Evolutionary conservation across 73 alveolate species (phyloP).

Genomic region (Stentor roeselii): DNA sequence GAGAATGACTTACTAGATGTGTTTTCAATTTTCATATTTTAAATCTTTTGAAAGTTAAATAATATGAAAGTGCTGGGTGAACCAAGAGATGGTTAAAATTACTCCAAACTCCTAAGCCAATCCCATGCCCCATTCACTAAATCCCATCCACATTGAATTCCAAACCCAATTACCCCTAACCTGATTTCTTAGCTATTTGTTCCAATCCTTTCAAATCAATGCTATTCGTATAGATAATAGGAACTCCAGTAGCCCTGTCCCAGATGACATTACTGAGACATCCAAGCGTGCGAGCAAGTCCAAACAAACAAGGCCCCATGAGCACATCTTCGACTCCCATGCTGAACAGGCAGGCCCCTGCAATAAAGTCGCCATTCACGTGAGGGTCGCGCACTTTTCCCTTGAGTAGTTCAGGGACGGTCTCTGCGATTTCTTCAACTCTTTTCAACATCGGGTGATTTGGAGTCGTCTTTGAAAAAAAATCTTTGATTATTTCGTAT

Average conservation of each 20-base stretch:
- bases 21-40: no score
- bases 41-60: no score
- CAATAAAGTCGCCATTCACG: conserved; percentile 22
- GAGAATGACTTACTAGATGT: no score
- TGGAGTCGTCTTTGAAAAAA: background rate
- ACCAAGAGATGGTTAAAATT: no score
- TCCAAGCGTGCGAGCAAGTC: background rate
- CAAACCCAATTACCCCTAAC: no score
- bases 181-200: background rate
- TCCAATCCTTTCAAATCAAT: background rate
- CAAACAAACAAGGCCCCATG: conserved; percentile 16
- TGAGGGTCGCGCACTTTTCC: conserved; percentile 22
- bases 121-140: no score
- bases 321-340: conserved; percentile 14
- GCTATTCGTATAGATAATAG: background rate
- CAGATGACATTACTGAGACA: background rate
- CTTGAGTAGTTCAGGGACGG: background rate
- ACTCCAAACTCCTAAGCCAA: no score
- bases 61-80: no score
- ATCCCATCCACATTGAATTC: no score
- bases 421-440: conserved; percentile 9
- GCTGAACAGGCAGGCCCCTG: background rate
- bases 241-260: conserved; percentile 16
- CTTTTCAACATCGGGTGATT: background rate
- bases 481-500: background rate